Conservation (phyloP, 805 yeast genomes). For the Lachancea mirantina region DNA sequence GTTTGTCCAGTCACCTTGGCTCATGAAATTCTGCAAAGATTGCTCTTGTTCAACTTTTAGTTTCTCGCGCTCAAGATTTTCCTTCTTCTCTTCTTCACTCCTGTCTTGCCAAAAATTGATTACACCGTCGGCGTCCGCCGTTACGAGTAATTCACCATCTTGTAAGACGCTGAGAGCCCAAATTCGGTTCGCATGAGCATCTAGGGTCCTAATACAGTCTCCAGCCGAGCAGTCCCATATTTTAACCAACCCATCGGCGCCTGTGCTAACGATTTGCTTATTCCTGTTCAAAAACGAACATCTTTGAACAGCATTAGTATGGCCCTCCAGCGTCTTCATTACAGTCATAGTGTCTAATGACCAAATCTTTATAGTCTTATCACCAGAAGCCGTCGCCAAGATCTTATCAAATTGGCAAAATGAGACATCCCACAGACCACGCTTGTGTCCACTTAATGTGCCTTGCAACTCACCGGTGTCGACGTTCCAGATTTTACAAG, state of each 20-base stretch:
- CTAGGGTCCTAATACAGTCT: conserved; percentile 77
- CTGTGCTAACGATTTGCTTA: conserved; percentile 61
- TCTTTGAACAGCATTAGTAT: conserved; percentile 85
- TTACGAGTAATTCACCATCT: conserved; percentile 62
- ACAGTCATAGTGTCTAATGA: conserved; percentile 71
- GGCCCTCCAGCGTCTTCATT: conserved; percentile 83
- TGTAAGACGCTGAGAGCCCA: conserved; percentile 75
- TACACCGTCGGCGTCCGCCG: conserved; percentile 95
- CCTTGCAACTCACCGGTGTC: conserved; percentile 85
- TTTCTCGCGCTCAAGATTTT: conserved; percentile 45
- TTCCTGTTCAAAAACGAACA: conserved; percentile 61
- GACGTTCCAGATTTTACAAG: conserved; percentile 83
- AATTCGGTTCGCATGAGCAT: conserved; percentile 88
- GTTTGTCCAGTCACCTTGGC: conserved; percentile 71
- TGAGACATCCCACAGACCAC: conserved; percentile 90
- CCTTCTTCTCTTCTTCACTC: conserved; percentile 60
- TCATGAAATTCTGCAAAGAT: conserved; percentile 65
- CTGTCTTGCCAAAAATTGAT: conserved; percentile 85
- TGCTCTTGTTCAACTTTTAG: conserved; percentile 80
- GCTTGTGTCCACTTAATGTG: conserved; percentile 77
- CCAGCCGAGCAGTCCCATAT: conserved; percentile 77
- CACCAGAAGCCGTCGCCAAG: conserved; percentile 84
- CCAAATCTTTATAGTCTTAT: conserved; percentile 87
- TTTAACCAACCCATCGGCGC: conserved; percentile 92
- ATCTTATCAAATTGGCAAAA: conserved; percentile 76